These are phyloP conservation scores for Globisporangium mamillatum DNA, from an alignment of 352 stramenopile species.

Conservation along the genomic window DNA sequence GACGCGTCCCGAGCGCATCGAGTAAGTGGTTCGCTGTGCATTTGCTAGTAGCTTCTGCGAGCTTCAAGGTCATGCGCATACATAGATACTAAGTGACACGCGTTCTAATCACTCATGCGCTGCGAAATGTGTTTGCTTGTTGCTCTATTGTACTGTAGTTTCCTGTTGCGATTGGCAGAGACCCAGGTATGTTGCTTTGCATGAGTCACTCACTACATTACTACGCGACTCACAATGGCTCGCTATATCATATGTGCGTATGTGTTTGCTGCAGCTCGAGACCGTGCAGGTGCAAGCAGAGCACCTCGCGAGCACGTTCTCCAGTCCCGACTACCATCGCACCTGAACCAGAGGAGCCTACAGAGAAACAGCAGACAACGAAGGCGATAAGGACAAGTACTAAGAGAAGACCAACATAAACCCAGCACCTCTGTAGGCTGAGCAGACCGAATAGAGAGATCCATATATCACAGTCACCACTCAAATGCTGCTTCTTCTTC, in stretches of 20 bases:
- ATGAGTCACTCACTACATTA: neutral
- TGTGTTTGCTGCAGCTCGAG: constrained; percentile 39
- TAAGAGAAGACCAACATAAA: constrained; percentile 1
- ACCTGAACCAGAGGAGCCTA: constrained; percentile 9
- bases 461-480: neutral
- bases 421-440: neutral
- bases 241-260: neutral
- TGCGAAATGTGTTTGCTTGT: neutral
- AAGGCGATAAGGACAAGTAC: neutral
- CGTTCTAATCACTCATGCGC: neutral
- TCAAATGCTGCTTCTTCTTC: neutral
- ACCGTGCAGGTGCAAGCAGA: constrained; percentile 70
- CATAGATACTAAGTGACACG: too few relatives aligned
- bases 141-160: constrained; percentile 6
- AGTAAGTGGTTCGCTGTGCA: constrained; percentile 24
- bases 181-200: constrained; percentile 35
- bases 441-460: constrained; percentile 6
- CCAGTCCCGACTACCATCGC: constrained; percentile 64
- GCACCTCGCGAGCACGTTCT: constrained; percentile 58
- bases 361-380: constrained; percentile 8
- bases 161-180: constrained; percentile 58
- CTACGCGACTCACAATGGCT: neutral
- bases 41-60: neutral
- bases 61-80: neutral
- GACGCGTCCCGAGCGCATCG: constrained; percentile 48